A percentile compares a stretch with the other conserved stretches of the same genome.
phyloP scores from a whole-genome alignment of 176 grass and related monocot species.

The Dactylis glomerata region DNA sequence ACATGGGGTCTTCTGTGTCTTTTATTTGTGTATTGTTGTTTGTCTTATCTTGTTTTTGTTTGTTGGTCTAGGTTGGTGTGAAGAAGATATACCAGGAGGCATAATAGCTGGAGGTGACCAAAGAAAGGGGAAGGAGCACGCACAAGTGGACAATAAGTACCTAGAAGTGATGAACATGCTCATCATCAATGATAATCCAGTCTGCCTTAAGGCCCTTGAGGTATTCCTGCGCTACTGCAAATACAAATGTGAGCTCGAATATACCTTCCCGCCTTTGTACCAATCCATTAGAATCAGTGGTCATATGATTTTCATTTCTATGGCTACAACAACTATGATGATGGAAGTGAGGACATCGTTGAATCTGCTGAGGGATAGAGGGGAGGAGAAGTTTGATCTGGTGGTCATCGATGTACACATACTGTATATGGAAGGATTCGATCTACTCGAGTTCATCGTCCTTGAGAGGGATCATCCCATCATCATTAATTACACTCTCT shows the following conservation, averaged over 20 bases:
- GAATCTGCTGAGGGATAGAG: constrained; percentile 53
- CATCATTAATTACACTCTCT: constrained; percentile 49
- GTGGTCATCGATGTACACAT: constrained; percentile 79
- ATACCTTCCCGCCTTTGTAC: not conserved
- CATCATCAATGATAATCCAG: constrained; percentile 53
- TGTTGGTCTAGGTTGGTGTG: too few relatives aligned
- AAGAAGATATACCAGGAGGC: too few relatives aligned
- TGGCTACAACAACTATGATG: not conserved
- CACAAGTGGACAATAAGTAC: constrained; percentile 17
- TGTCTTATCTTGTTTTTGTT: too few relatives aligned
- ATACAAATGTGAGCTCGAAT: constrained; percentile 23
- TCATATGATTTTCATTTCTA: too few relatives aligned
- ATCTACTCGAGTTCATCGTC: constrained; percentile 66
- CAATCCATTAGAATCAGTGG: not conserved
- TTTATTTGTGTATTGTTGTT: too few relatives aligned
- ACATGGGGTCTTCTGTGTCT: too few relatives aligned
- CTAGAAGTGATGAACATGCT: constrained; percentile 72
- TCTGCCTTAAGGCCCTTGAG: constrained; percentile 60
- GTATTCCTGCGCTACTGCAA: constrained; percentile 36
- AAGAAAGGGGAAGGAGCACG: not conserved
- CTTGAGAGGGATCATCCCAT: constrained; percentile 90
- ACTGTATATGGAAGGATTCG: constrained; percentile 75
- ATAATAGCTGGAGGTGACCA: not conserved
- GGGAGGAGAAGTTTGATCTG: constrained; percentile 67
- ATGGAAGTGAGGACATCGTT: constrained; percentile 10